Percentiles rank a stretch among this genome's conserved stretches.
Evolutionary conservation across 495 filamentous ascomycete species (phyloP).

Genomic region (Oleoguttula mirabilis): DNA sequence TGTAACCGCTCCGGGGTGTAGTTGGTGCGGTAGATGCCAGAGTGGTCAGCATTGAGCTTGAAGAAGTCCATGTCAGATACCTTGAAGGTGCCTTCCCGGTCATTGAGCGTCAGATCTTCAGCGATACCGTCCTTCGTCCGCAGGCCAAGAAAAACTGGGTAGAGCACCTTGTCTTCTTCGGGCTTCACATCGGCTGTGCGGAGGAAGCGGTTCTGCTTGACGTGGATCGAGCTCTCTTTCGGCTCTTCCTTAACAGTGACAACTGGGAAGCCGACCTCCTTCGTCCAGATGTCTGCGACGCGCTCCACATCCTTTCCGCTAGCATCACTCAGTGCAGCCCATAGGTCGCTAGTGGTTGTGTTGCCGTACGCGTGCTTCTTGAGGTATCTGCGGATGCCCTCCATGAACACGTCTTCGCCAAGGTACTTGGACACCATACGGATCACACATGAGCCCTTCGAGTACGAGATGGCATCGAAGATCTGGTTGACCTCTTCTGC

Average conservation of each 20-base stretch:
- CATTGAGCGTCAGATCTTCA: conserved; percentile 49
- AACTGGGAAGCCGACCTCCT: conserved; percentile 64
- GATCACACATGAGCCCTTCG: conserved; percentile 88
- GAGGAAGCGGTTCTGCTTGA: conserved; percentile 68
- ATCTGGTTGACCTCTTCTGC: conserved; percentile 97
- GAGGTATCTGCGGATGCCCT: conserved; percentile 82
- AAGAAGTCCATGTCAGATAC: conserved; percentile 54
- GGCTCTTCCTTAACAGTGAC: conserved; percentile 54
- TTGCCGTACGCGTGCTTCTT: conserved; percentile 89
- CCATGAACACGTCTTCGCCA: conserved; percentile 84
- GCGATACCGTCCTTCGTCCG: conserved; percentile 54
- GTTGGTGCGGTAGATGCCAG: conserved; percentile 59
- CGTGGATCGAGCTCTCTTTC: conserved; percentile 44
- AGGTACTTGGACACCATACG: conserved; percentile 96
- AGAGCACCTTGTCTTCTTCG: conserved; percentile 66
- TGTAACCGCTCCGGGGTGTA: conserved; percentile 55
- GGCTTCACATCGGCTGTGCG: conserved; percentile 68
- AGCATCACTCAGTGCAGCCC: conserved; percentile 77
- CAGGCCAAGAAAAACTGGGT: conserved; percentile 59
- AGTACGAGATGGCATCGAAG: conserved; percentile 96
- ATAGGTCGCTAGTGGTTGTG: conserved; percentile 77
- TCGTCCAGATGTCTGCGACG: conserved; percentile 70
- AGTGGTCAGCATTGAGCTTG: conserved; percentile 70
- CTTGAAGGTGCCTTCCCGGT: conserved; percentile 64
- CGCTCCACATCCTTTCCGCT: conserved; percentile 80